Percentiles rank a stretch among this genome's conserved stretches.
phyloP scores from a whole-genome alignment of 352 stramenopile genomes.

The Pythium sp. region DNA sequence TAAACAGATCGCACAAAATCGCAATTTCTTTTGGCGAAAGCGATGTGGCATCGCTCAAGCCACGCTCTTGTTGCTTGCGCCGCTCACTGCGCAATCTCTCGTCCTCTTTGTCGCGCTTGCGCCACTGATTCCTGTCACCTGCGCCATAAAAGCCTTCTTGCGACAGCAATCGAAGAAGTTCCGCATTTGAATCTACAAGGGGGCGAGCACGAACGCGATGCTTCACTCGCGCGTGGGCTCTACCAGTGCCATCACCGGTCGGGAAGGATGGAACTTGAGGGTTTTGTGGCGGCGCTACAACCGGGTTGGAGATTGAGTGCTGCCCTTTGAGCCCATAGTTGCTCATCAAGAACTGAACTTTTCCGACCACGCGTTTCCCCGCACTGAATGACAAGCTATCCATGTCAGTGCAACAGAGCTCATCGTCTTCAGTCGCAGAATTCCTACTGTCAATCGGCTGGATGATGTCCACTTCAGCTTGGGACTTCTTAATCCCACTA shows the following conservation, averaged over 20 bases:
- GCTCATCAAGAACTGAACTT: constrained; percentile 85
- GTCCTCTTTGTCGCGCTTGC: background rate
- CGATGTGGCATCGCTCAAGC: constrained; percentile 38
- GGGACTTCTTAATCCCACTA: constrained; percentile 85
- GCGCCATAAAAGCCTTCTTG: constrained; percentile 61
- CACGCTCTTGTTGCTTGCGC: constrained; percentile 22
- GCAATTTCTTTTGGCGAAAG: constrained; percentile 55
- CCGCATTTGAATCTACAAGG: constrained; percentile 67
- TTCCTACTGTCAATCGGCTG: constrained; percentile 25
- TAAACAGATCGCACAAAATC: constrained; percentile 65
- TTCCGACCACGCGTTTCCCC: constrained; percentile 33
- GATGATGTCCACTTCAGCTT: constrained; percentile 71
- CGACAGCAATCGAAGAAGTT: constrained; percentile 60
- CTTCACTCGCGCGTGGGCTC: constrained; percentile 28
- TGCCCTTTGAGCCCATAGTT: constrained; percentile 81
- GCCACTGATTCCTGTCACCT: background rate
- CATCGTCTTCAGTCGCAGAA: background rate
- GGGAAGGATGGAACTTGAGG: background rate
- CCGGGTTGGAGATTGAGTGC: constrained; percentile 14
- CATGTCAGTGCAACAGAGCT: constrained; percentile 7
- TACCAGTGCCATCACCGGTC: background rate
- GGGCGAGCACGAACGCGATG: constrained; percentile 73
- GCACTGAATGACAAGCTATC: background rate
- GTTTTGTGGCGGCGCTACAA: constrained; percentile 8
- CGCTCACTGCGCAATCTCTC: constrained; percentile 11